These are phyloP conservation scores for Psilocybe sp. DNA, from an alignment of 768 basidiomycete species.

Conservation along the genomic window DNA sequence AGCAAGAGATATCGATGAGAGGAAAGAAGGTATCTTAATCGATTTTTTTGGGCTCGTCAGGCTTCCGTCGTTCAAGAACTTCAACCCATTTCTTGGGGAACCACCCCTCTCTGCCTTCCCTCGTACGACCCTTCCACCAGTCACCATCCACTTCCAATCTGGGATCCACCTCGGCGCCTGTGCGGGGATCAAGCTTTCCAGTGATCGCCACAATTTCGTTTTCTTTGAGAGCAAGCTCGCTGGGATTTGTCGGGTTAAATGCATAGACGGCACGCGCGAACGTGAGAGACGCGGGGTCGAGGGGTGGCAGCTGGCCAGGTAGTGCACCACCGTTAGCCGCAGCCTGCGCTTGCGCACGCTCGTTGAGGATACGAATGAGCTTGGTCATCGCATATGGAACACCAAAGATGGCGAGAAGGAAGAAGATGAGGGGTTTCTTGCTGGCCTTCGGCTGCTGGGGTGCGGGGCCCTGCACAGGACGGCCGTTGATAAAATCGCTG, in stretches of 20 bases:
- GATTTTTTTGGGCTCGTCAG: constrained; percentile 25
- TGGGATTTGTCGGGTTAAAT: constrained; percentile 70
- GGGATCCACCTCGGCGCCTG: constrained; percentile 67
- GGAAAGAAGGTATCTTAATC: constrained; percentile 6
- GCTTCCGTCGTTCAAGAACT: constrained; percentile 42
- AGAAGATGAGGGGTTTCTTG: constrained; percentile 89
- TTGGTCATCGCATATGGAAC: constrained; percentile 92
- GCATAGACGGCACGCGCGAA: constrained; percentile 84
- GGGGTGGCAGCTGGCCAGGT: constrained; percentile 49
- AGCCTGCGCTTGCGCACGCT: constrained; percentile 47
- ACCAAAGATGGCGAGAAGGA: constrained; percentile 91
- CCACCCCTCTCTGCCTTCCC: constrained; percentile 92
- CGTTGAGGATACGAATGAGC: constrained; percentile 75
- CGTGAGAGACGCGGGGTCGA: constrained; percentile 76
- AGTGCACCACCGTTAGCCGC: constrained; percentile 40
- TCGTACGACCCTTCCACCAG: constrained; percentile 94
- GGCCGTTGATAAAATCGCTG: constrained; percentile 69
- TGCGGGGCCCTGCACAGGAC: constrained; percentile 49
- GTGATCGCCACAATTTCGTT: constrained; percentile 94
- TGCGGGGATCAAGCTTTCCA: constrained; percentile 70
- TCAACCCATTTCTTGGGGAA: constrained; percentile 91
- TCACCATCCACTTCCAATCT: constrained; percentile 63
- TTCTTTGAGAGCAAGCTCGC: constrained; percentile 79
- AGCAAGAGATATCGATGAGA: too few relatives aligned
- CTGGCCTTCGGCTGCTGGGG: constrained; percentile 57